These are phyloP conservation scores for Skeletonema marinoi DNA, from an alignment of 108 stramenopile species.

Conservation along the genomic window DNA sequence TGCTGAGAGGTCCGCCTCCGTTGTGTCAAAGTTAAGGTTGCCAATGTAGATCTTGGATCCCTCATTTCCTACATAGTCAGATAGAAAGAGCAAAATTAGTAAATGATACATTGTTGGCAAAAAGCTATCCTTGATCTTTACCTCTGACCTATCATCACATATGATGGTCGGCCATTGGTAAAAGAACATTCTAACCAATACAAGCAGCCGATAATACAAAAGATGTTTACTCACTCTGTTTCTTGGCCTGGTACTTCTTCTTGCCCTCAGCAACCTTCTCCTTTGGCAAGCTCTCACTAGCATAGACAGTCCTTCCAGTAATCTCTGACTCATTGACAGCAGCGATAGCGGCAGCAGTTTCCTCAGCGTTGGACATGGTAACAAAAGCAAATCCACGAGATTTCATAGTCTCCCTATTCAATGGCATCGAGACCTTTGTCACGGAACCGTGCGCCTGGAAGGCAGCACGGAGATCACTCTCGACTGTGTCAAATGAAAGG, in stretches of 20 bases:
- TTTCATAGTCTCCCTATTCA: conserved; percentile 66
- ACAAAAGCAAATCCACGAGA: conserved; percentile 90
- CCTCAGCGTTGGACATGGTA: conserved; percentile 71
- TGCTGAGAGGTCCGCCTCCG: conserved; percentile 55
- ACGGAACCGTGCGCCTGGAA: conserved; percentile 83
- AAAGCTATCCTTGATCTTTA: no score
- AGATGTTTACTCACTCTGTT: conserved; percentile 6
- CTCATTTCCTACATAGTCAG: conserved; percentile 5
- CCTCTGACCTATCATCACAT: no score
- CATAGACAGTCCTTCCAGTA: conserved; percentile 67
- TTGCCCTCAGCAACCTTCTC: conserved; percentile 48
- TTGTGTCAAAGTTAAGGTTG: conserved; percentile 80
- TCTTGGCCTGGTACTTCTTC: conserved; percentile 15
- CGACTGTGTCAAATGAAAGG: conserved; percentile 63
- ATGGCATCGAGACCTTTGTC: conserved; percentile 82
- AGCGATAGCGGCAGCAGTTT: conserved; percentile 59
- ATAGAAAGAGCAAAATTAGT: background rate
- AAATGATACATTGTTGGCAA: background rate
- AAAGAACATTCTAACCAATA: background rate
- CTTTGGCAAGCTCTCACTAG: conserved; percentile 68
- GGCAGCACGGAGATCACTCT: conserved; percentile 64
- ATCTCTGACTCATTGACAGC: conserved; percentile 58
- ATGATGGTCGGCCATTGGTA: no score
- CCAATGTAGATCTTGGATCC: conserved; percentile 79
- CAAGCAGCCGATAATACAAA: background rate